Conservation (phyloP, 2,329 filamentous ascomycete species). For the Zymoseptoria pseudotritici region DNA sequence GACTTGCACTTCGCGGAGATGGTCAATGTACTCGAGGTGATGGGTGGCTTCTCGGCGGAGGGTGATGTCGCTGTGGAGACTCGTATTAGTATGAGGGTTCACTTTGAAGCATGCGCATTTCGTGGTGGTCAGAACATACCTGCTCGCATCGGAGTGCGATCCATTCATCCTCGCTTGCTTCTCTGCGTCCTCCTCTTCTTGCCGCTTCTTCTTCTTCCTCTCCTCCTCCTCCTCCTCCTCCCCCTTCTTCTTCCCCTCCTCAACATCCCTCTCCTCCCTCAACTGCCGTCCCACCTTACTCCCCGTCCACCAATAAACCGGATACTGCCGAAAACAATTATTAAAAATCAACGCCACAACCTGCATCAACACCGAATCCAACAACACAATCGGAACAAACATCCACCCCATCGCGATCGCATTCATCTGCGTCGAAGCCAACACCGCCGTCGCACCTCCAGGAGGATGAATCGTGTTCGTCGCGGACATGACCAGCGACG, state of each 20-base stretch:
- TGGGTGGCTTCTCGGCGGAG: constrained; percentile 15
- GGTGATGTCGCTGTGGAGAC: constrained; percentile 8
- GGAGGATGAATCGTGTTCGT: constrained; percentile 45
- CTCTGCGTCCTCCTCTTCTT: background rate
- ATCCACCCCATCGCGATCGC: constrained; percentile 41
- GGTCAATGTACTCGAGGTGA: constrained; percentile 12
- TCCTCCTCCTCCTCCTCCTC: constrained; percentile 9
- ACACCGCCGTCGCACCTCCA: constrained; percentile 42
- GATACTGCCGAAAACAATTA: constrained; percentile 42
- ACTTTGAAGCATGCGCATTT: too few relatives aligned
- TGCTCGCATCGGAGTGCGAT: background rate
- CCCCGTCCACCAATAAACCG: constrained; percentile 45
- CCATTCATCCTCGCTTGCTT: constrained; percentile 13
- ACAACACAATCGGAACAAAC: constrained; percentile 37
- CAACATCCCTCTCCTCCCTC: constrained; percentile 11
- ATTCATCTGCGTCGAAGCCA: constrained; percentile 35
- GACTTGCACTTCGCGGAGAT: constrained; percentile 25
- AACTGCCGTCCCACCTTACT: constrained; percentile 29
- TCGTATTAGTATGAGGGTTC: too few relatives aligned
- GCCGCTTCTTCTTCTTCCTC: constrained; percentile 3
- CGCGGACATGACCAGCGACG: constrained; percentile 40
- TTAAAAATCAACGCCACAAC: constrained; percentile 38
- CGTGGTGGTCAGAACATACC: too few relatives aligned
- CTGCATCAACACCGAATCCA: constrained; percentile 38
- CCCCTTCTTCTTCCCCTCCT: constrained; percentile 3